These are phyloP conservation scores for Monilinia fructicola DNA, from an alignment of 2,329 filamentous ascomycete genomes.

Conservation along the genomic window DNA sequence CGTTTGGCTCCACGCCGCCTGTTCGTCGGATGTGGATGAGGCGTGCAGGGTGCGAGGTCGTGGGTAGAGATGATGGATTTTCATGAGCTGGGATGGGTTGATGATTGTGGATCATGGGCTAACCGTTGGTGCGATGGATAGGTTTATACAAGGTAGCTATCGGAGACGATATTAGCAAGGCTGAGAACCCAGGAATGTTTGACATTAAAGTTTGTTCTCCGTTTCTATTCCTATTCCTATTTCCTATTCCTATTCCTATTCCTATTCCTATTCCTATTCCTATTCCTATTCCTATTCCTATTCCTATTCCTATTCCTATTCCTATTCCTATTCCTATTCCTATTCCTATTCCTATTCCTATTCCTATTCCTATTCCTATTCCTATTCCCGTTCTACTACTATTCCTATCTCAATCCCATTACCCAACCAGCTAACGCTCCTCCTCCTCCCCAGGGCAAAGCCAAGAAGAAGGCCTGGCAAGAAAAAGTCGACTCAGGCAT, in stretches of 20 bases:
- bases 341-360: too few relatives aligned
- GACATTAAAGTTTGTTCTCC: conserved; percentile 53
- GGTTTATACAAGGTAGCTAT: conserved; percentile 59
- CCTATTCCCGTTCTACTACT: conserved; percentile 19
- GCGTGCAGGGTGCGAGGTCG: not conserved
- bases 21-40: not conserved
- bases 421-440: not conserved
- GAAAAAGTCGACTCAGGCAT: conserved; percentile 63
- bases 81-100: not conserved
- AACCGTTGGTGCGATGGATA: conserved; percentile 36
- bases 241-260: too few relatives aligned
- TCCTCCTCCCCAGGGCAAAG: conserved; percentile 62
- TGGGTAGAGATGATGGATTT: not conserved
- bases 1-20: not conserved
- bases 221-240: not conserved
- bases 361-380: too few relatives aligned
- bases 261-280: conserved; percentile 1
- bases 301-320: not conserved
- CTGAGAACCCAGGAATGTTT: conserved; percentile 64
- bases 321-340: not conserved
- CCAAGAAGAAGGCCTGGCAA: conserved; percentile 78
- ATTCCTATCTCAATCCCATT: not conserved
- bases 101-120: not conserved
- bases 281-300: not conserved
- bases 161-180: conserved; percentile 56